A percentile compares a stretch with the other conserved stretches of the same genome.
Conservation (phyloP, 2,329 filamentous ascomycete species). For the Colletotrichum acutatum region DNA sequence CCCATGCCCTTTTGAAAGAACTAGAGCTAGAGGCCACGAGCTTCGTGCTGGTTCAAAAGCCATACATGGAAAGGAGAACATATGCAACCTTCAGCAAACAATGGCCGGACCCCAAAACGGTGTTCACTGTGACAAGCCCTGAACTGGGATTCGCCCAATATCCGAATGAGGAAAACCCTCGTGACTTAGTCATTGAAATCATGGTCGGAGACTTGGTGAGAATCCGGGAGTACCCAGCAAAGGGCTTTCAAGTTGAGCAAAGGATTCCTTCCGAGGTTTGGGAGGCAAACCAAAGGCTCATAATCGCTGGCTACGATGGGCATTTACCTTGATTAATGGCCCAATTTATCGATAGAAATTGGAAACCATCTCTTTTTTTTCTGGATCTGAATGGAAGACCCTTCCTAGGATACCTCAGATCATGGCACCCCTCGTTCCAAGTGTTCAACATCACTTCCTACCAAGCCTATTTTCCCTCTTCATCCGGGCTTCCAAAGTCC, state of each 20-base stretch:
- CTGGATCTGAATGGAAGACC: background rate
- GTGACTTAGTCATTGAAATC: conserved; percentile 54
- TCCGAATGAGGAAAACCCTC: conserved; percentile 52
- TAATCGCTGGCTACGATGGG: conserved; percentile 49
- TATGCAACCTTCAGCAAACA: conserved; percentile 59
- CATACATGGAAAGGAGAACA: conserved; percentile 59
- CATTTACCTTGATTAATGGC: conserved; percentile 45
- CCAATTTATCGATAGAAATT: background rate
- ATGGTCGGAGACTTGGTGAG: conserved; percentile 58
- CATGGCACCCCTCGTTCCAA: too few species aligned
- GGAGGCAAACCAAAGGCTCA: conserved; percentile 53
- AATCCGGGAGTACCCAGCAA: conserved; percentile 54
- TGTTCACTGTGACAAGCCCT: conserved; percentile 54
- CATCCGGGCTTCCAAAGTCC: conserved; percentile 20
- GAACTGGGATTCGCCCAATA: conserved; percentile 52
- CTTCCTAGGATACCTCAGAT: background rate
- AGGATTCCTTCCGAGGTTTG: conserved; percentile 54
- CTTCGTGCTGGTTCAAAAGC: conserved; percentile 59
- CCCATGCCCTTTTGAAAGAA: conserved; percentile 47
- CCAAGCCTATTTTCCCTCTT: background rate
- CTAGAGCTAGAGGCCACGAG: conserved; percentile 41
- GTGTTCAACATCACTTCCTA: too few species aligned
- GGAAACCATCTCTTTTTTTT: too few species aligned
- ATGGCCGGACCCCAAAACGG: conserved; percentile 50
- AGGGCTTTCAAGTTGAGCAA: conserved; percentile 56